Conservation (phyloP, 1,284 basidiomycete genomes). For the Fomitiporia mediterranea region DNA sequence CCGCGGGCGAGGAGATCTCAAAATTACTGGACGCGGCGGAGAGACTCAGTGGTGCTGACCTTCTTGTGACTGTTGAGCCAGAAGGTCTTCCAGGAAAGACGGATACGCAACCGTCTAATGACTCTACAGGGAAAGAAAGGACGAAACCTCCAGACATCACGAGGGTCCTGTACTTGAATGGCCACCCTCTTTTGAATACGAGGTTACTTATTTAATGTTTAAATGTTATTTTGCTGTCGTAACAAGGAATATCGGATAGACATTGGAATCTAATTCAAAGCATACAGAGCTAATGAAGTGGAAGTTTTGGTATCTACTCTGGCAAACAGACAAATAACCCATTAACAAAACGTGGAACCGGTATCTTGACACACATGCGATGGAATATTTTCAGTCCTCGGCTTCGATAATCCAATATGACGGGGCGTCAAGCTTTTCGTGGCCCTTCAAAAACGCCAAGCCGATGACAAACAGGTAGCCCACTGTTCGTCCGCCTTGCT, state of each 20-base stretch:
- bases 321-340: background rate
- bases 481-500: constrained; percentile 78
- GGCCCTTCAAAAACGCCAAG: constrained; percentile 78
- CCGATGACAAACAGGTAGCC: constrained; percentile 97
- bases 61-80: constrained; percentile 48
- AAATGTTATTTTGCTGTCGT: constrained; percentile 12
- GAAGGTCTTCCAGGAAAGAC: constrained; percentile 31
- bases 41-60: constrained; percentile 40
- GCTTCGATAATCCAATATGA: constrained; percentile 80
- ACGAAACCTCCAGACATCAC: constrained; percentile 10
- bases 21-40: constrained; percentile 53
- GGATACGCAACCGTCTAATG: constrained; percentile 22
- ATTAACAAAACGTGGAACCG: no score
- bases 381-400: constrained; percentile 49
- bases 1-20: constrained; percentile 46
- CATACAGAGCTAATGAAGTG: no score
- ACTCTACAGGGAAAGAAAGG: constrained; percentile 23
- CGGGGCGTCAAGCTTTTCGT: constrained; percentile 79
- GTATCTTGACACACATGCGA: no score
- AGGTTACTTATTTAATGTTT: constrained; percentile 51
- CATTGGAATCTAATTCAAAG: background rate
- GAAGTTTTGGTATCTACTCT: no score
- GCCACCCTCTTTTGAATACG: constrained; percentile 72
- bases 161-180: constrained; percentile 60
- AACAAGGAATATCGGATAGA: constrained; percentile 7